A percentile compares a stretch with the other conserved stretches of the same genome.
These are phyloP conservation scores for Boletus pseudopeckii DNA, from an alignment of 768 basidiomycete genomes.

Conservation along the genomic window DNA sequence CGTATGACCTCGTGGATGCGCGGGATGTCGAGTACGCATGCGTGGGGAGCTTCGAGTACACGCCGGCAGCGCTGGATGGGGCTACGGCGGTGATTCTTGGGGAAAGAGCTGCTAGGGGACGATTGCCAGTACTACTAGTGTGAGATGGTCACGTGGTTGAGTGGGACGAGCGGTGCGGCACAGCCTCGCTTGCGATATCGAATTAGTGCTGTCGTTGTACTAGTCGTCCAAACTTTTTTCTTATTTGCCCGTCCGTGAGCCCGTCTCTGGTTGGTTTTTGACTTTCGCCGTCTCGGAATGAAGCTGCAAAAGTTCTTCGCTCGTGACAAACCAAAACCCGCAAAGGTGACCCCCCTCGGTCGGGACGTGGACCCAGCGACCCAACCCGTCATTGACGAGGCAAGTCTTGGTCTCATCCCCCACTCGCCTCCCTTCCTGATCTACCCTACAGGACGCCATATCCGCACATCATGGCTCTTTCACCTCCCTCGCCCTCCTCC, in stretches of 20 bases:
- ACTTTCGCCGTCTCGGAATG: constrained; percentile 33
- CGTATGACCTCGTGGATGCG: constrained; percentile 51
- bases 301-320: constrained; percentile 54
- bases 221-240: background rate
- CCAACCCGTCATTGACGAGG: constrained; percentile 30
- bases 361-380: constrained; percentile 20
- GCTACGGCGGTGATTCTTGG: constrained; percentile 45
- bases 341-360: constrained; percentile 28
- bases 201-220: background rate
- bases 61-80: constrained; percentile 45
- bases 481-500: background rate
- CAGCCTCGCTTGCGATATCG: constrained; percentile 22
- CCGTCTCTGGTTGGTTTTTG: background rate
- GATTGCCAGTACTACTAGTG: constrained; percentile 20
- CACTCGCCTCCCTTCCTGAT: background rate
- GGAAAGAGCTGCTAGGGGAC: constrained; percentile 10
- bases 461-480: constrained; percentile 23
- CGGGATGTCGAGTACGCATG: constrained; percentile 32
- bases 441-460: constrained; percentile 19
- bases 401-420: constrained; percentile 1
- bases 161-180: constrained; percentile 12
- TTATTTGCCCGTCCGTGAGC: background rate
- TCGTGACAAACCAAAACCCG: constrained; percentile 44
- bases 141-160: constrained; percentile 18
- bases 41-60: constrained; percentile 60